These are phyloP conservation scores for Selenicereus undatus DNA, from an alignment of 148 eudicot genomes.

Conservation along the genomic window DNA sequence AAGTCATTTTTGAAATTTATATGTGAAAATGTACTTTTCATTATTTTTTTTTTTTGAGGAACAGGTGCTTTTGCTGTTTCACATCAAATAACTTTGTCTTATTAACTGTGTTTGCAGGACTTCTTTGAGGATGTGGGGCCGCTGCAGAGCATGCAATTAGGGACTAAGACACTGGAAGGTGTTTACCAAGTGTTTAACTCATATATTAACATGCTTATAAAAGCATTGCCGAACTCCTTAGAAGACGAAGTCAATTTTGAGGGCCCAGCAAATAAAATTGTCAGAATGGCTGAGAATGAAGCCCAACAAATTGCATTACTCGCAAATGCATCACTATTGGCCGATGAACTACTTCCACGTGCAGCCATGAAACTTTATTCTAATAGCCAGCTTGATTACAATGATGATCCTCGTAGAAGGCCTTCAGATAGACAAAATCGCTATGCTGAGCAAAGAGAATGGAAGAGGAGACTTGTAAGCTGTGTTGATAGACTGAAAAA, in stretches of 20 bases:
- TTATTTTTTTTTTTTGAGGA: too few species aligned
- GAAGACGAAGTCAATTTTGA: conserved; percentile 81
- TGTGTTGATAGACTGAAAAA: conserved; percentile 86
- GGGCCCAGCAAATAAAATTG: conserved; percentile 80
- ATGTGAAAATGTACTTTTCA: too few species aligned
- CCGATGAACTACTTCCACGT: conserved; percentile 93
- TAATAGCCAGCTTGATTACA: conserved; percentile 45
- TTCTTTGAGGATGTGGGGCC: conserved; percentile 95
- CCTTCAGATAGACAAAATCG: conserved; percentile 73
- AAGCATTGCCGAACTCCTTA: conserved; percentile 83
- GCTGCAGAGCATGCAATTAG: conserved; percentile 85
- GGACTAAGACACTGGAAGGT: conserved; percentile 84
- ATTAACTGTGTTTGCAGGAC: conserved; percentile 43
- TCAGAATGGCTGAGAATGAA: conserved; percentile 86
- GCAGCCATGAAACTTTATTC: conserved; percentile 83
- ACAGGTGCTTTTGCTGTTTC: not conserved
- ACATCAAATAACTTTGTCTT: not conserved
- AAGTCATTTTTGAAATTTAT: too few species aligned
- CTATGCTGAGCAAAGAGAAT: conserved; percentile 93
- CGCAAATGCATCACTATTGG: conserved; percentile 89
- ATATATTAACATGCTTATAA: conserved; percentile 78
- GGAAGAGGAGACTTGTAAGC: conserved; percentile 81
- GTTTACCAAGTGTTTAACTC: conserved; percentile 81
- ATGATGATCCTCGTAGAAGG: conserved; percentile 67
- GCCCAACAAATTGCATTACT: conserved; percentile 90